Evolutionary conservation across 768 basidiomycete genomes (phyloP), one percentile per base, ranked within the genome.

Genomic region (Collybiopsis confluens): DNA sequence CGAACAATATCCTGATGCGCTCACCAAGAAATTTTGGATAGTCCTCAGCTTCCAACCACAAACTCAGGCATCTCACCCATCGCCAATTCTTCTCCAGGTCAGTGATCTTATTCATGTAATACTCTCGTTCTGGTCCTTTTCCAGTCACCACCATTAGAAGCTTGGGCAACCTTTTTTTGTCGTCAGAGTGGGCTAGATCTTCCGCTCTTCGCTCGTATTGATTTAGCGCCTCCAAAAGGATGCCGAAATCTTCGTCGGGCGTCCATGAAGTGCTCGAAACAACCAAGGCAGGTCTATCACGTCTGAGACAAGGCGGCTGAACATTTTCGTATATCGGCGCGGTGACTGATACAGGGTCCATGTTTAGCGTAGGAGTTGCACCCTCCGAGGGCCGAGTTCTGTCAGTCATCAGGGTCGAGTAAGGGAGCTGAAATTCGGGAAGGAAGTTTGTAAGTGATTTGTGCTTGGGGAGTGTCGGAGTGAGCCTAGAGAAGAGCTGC

Each of bases 181-280:
- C 18, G 18, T 28, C n/a, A 20, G 55, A 30, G 11, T 44, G 41
- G 54, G 55, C 36, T 52, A 67, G 57, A 46, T 66, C 64, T 21
- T 63, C 59, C 16, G 84, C 87, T 21, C 74, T 80, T 13, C 64
- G 54, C 59, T 98, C 86, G 65, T 97, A 98, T 15, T 70, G 38
- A 13, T 70, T 65, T 36, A 99, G 72, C 2, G 93, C 92, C 18
- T 81, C 76, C 20, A 98, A 68, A 16, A 99, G 81, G 48, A 97
- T 80, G 8, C 79, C 71, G 59, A 99, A 98, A 66, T 98, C 94
- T 66, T 99, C 97, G 62, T 99, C 97, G 5, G 92, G 83, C 1
- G 97, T 98, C 96, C 96, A 98, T 15, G 90, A 93, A 1, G 97
- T 99, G 59, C 92, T 91, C 21, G 90, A 92, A 24, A 99, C 85